Evolutionary conservation across 495 filamentous ascomycete species (phyloP), one percentile per base, ranked within the genome.

Genomic region (Sordaria brevicollis): DNA sequence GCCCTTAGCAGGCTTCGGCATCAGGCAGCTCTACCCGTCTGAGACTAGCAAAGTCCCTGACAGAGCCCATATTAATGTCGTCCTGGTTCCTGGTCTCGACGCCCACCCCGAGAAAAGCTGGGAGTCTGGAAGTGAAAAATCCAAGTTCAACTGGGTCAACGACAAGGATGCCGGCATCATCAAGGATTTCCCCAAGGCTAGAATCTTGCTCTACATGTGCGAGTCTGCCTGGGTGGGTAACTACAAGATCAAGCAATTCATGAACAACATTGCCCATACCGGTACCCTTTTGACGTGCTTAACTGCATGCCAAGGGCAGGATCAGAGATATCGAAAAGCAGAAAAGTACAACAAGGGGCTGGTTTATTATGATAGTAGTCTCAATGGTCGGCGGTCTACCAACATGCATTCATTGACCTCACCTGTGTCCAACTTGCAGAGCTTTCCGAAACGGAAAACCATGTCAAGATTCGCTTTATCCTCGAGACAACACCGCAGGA

Each of bases 371-470:
- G 75, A 78, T 4, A 76, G 78, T 65, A 79, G 75, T 70, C 71
- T 79, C 2, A 77, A 79, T 17, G 78, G 78, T 2, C 75, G 69
- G 29, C 77, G 76, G 21, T 76, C 78, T 11, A 73, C 77, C 54
- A 78, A 77, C 65, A 79, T 78, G 1, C 75, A 80, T 31, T 80
- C 78, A 79, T 80, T 36, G 79, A 80, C 35, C 74, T 80, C 31
- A 76, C 76, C 15, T 75, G 74, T 25, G 72, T 80, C 25, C 78
- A 78, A 38, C 75, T 80, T 13, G 69, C 73, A 37, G 75, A 74
- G 35, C 71, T 80, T 36, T 73, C 76, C 7, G 65, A 75, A 17
- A 72, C 75, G 0, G 68, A 75, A 17, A 76, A 69, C 68, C 77
- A 80, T 21, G 68, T 80, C 11, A 71, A 69, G 37, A 72, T 80